phyloP scores from a whole-genome alignment of 257 asterid species.

The Lithospermum erythrorhizon region DNA sequence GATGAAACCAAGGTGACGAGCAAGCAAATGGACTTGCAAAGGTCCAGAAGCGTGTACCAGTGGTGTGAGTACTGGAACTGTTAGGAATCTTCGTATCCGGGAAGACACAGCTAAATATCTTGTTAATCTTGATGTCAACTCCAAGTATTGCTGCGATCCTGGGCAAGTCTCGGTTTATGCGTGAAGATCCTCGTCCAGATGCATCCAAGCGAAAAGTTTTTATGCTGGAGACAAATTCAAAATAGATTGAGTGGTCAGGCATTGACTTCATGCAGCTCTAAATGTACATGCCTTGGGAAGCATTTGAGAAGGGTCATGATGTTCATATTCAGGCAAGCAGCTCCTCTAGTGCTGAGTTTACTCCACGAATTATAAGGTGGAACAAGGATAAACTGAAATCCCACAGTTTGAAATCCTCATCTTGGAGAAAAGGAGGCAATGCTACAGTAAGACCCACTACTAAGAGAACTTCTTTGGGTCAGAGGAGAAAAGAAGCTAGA shows the following conservation, averaged over 20 bases:
- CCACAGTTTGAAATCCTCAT: conserved; percentile 70
- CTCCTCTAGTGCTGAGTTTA: conserved; percentile 94
- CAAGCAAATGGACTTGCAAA: conserved; percentile 99
- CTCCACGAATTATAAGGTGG: conserved; percentile 61
- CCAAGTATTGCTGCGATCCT: conserved; percentile 96
- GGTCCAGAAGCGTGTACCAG: conserved; percentile 99
- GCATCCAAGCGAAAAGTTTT: conserved; percentile 94
- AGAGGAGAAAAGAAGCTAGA: conserved; percentile 80
- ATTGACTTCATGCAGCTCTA: conserved; percentile 86
- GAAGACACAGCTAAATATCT: conserved; percentile 98
- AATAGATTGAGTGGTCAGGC: conserved; percentile 94
- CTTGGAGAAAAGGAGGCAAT: conserved; percentile 89
- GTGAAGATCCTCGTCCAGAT: conserved; percentile 97
- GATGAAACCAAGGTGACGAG: conserved; percentile 98
- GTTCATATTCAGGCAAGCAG: conserved; percentile 98
- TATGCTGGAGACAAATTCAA: conserved; percentile 80
- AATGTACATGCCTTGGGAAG: conserved; percentile 96
- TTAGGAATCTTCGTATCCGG: conserved; percentile 89
- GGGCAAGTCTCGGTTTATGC: conserved; percentile 95
- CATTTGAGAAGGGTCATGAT: conserved; percentile 94
- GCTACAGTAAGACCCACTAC: conserved; percentile 78
- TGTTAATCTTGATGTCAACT: conserved; percentile 84
- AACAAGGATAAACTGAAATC: conserved; percentile 70
- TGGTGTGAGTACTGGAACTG: conserved; percentile 99
- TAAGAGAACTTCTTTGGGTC: conserved; percentile 80